A percentile compares a stretch with the other conserved stretches of the same genome.
These are phyloP conservation scores for Podaxis pistillaris DNA, from an alignment of 768 basidiomycete species.

Conservation along the genomic window DNA sequence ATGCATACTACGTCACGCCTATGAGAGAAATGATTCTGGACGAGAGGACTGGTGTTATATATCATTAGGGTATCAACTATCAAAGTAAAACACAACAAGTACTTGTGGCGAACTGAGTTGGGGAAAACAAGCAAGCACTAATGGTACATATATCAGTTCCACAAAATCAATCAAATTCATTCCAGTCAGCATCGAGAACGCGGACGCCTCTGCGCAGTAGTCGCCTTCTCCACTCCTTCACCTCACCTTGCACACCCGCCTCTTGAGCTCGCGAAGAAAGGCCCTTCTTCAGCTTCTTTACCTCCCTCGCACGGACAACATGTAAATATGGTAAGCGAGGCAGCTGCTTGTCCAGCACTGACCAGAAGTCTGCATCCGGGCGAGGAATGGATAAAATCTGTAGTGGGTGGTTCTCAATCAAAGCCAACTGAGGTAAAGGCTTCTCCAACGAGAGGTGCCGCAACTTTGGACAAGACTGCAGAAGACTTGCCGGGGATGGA, in stretches of 20 bases:
- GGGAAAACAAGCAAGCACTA: neutral
- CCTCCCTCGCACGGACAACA: constrained; percentile 61
- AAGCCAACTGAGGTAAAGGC: constrained; percentile 54
- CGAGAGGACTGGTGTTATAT: neutral
- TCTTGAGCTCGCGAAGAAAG: constrained; percentile 63
- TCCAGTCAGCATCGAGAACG: constrained; percentile 75
- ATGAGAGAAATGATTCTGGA: neutral
- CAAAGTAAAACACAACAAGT: neutral
- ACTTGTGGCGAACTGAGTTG: neutral
- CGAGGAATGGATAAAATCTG: constrained; percentile 74
- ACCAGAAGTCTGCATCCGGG: constrained; percentile 61
- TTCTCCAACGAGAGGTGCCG: constrained; percentile 72
- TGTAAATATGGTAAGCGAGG: constrained; percentile 55
- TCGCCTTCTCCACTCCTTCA: constrained; percentile 70
- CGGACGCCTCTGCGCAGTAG: constrained; percentile 56
- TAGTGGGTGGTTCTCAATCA: constrained; percentile 40
- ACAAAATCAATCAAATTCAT: constrained; percentile 26
- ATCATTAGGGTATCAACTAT: neutral
- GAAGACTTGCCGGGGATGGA: constrained; percentile 48
- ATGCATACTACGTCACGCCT: neutral
- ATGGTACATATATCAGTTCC: neutral
- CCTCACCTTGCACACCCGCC: constrained; percentile 79
- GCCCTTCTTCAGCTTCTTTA: constrained; percentile 71
- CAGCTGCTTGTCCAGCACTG: constrained; percentile 51
- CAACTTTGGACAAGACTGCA: constrained; percentile 51